Percentiles rank a stretch among this genome's conserved stretches.
phyloP scores from a whole-genome alignment of 2,329 filamentous ascomycete species.

The Dothistroma pini region DNA sequence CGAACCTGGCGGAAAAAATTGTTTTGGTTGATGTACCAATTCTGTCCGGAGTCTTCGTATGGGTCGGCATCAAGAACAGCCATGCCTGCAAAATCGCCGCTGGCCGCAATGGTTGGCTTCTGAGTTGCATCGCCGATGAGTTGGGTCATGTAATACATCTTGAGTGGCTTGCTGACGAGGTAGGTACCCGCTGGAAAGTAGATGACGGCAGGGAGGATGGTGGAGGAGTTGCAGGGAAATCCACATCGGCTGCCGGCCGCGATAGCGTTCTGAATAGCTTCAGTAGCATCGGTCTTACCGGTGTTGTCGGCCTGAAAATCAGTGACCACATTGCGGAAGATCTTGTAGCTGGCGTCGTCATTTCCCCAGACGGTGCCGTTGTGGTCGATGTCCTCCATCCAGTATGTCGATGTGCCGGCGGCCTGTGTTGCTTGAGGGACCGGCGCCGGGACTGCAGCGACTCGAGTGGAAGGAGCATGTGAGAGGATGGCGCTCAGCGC shows the following conservation, averaged over 20 bases:
- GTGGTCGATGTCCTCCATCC: slow-evolving; percentile 24
- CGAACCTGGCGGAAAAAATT: slow-evolving; percentile 55
- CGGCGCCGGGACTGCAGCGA: slow-evolving; percentile 17
- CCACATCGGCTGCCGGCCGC: slow-evolving; percentile 76
- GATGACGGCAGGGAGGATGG: slow-evolving; percentile 76
- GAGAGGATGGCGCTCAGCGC: slow-evolving; percentile 31
- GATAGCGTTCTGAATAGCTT: slow-evolving; percentile 81
- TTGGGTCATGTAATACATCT: slow-evolving; percentile 91
- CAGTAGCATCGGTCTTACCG: slow-evolving; percentile 75
- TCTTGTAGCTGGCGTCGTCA: slow-evolving; percentile 56
- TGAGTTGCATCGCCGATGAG: slow-evolving; percentile 75
- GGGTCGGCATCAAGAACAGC: slow-evolving; percentile 71
- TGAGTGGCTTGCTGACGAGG: slow-evolving; percentile 70
- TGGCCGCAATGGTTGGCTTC: slow-evolving; percentile 57
- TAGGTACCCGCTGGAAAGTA: slow-evolving; percentile 93
- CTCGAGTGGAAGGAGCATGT: slow-evolving; percentile 14
- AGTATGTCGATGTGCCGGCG: slow-evolving; percentile 17
- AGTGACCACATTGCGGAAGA: slow-evolving; percentile 49
- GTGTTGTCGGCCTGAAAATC: slow-evolving; percentile 49
- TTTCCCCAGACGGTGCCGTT: slow-evolving; percentile 65
- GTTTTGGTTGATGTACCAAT: slow-evolving; percentile 54
- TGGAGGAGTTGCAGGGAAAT: slow-evolving; percentile 75
- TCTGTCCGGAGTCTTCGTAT: slow-evolving; percentile 58
- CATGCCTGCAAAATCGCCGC: slow-evolving; percentile 31
- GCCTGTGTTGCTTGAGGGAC: slow-evolving; percentile 8